phyloP scores from a whole-genome alignment of 176 grass and related monocot species.

The Oryza glumipatula region DNA sequence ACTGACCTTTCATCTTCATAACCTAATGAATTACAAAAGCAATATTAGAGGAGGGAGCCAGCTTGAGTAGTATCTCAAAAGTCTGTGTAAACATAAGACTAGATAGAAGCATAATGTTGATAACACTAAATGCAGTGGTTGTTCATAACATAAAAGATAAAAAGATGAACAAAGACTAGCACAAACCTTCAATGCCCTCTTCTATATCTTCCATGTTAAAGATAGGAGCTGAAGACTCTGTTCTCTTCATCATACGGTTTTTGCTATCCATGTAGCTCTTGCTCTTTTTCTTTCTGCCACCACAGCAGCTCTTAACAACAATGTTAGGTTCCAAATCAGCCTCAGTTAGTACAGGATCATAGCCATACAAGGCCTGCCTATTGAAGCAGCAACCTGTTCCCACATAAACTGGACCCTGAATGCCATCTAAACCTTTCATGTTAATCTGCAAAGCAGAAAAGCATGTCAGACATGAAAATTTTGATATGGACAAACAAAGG shows the following conservation, averaged over 20 bases:
- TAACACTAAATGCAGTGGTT: background rate
- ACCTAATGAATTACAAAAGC: conserved; percentile 52
- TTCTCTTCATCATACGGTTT: conserved; percentile 94
- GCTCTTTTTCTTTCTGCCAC: conserved; percentile 93
- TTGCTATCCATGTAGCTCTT: conserved; percentile 96
- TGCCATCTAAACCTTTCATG: conserved; percentile 99
- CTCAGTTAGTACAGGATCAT: conserved; percentile 96
- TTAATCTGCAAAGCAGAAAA: conserved; percentile 80
- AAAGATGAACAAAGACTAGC: conserved; percentile 1
- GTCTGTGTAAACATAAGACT: background rate
- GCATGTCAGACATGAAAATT: conserved; percentile 29
- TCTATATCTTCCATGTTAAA: conserved; percentile 99
- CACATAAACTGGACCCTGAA: conserved; percentile 97
- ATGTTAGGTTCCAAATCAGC: conserved; percentile 98
- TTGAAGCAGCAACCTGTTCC: conserved; percentile 99
- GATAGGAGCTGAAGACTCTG: conserved; percentile 96
- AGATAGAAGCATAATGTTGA: conserved; percentile 23
- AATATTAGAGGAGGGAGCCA: conserved; percentile 28
- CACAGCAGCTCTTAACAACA: conserved; percentile 89
- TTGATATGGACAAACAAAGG: conserved; percentile 1
- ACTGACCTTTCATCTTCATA: conserved; percentile 95
- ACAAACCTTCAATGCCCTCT: conserved; percentile 93
- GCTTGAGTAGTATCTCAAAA: conserved; percentile 16
- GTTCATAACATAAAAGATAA: conserved; percentile 16
- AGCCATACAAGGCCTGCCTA: conserved; percentile 95